phyloP scores from a whole-genome alignment of 192 early-diverging fungal species.

The Coemansia sp. region DNA sequence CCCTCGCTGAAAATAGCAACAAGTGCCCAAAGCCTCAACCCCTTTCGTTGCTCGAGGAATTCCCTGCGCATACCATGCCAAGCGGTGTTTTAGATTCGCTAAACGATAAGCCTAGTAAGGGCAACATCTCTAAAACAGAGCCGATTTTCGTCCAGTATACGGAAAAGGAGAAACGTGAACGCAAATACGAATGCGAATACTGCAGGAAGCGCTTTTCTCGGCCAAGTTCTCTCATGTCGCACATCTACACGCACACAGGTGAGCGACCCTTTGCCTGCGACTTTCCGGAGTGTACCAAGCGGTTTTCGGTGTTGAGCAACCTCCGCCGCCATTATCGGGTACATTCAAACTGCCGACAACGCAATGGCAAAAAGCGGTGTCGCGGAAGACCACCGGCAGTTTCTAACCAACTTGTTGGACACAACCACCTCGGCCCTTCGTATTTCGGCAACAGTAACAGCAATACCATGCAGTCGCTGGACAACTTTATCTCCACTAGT shows the following conservation, averaged over 20 bases:
- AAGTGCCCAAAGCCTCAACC: not conserved
- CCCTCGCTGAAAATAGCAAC: not conserved
- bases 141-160: constrained; percentile 30
- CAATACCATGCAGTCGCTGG: not conserved
- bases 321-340: constrained; percentile 66
- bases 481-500: not conserved
- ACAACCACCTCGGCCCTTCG: not conserved
- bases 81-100: not conserved
- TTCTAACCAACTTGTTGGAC: not conserved
- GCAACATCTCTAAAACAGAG: not conserved
- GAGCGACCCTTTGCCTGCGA: constrained; percentile 62
- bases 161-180: constrained; percentile 49
- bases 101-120: not conserved
- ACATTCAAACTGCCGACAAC: constrained; percentile 18
- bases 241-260: constrained; percentile 64
- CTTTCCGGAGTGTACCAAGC: constrained; percentile 59
- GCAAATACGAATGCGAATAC: constrained; percentile 58
- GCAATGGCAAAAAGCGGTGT: not conserved
- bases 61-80: not conserved
- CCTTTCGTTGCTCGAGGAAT: not conserved
- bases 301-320: constrained; percentile 78
- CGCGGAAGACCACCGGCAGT: not conserved
- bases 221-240: constrained; percentile 61
- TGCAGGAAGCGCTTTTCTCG: constrained; percentile 62
- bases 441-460: not conserved